These are phyloP conservation scores for Davidsoniella neocaledoniae DNA, from an alignment of 2,329 filamentous ascomycete species.

Conservation along the genomic window DNA sequence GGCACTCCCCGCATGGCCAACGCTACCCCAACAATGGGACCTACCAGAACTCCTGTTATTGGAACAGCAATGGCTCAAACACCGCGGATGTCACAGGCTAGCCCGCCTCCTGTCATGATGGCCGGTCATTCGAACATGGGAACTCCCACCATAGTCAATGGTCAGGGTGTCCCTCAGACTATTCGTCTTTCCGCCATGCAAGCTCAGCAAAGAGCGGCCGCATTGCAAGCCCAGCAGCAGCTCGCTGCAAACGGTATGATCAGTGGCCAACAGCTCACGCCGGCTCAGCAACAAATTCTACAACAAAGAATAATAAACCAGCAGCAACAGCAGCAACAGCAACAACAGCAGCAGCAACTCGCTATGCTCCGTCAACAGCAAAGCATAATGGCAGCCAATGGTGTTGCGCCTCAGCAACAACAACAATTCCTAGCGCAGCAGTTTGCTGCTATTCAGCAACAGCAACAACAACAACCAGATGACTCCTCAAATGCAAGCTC, in stretches of 20 bases:
- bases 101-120: constrained; percentile 44
- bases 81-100: constrained; percentile 45
- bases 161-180: not conserved
- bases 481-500: constrained; percentile 13
- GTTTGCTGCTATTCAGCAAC: constrained; percentile 9
- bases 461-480: constrained; percentile 13
- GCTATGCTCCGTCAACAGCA: not conserved
- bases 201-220: constrained; percentile 28
- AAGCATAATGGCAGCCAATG: too few relatives aligned
- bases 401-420: constrained; percentile 13
- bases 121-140: constrained; percentile 33
- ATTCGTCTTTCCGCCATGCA: constrained; percentile 26
- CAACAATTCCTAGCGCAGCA: constrained; percentile 11
- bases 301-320: constrained; percentile 14
- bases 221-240: constrained; percentile 27
- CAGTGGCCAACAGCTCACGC: constrained; percentile 22
- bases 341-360: not conserved
- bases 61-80: constrained; percentile 36
- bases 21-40: constrained; percentile 42
- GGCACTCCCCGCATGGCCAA: constrained; percentile 46
- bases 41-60: constrained; percentile 38
- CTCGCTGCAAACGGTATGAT: constrained; percentile 23
- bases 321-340: constrained; percentile 19
- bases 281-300: constrained; percentile 20
- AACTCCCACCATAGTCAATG: constrained; percentile 10